Conservation (phyloP, 2,329 filamentous ascomycete genomes). For the Alternaria postmessia region DNA sequence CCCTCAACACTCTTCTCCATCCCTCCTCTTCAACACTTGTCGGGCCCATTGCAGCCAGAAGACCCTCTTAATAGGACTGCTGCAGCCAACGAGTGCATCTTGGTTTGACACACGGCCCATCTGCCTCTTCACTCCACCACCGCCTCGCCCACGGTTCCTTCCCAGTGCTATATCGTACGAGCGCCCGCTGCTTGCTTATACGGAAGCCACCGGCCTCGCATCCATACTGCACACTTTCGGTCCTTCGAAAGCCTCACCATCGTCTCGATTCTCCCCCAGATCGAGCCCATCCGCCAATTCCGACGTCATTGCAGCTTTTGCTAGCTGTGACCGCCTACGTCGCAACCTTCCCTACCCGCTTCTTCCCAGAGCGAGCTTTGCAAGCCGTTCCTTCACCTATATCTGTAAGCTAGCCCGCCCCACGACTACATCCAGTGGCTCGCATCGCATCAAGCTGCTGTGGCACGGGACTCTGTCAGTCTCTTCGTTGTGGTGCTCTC, state of each 20-base stretch:
- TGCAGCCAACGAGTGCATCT: constrained; percentile 20
- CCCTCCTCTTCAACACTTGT: constrained; percentile 37
- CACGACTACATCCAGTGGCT: background rate
- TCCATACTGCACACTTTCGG: constrained; percentile 22
- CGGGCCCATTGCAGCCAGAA: constrained; percentile 46
- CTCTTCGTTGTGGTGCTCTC: constrained; percentile 6
- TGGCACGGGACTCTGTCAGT: background rate
- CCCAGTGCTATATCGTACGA: constrained; percentile 23
- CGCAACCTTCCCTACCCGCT: constrained; percentile 10
- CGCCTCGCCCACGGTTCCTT: constrained; percentile 31
- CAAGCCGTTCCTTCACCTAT: constrained; percentile 28
- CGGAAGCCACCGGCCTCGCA: constrained; percentile 43
- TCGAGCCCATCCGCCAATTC: constrained; percentile 25
- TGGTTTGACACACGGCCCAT: constrained; percentile 24
- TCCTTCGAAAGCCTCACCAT: constrained; percentile 24
- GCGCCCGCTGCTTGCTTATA: constrained; percentile 18
- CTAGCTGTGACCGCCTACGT: constrained; percentile 35
- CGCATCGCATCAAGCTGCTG: background rate
- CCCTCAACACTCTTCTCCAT: constrained; percentile 44
- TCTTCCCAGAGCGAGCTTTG: constrained; percentile 24
- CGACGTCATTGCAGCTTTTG: constrained; percentile 48
- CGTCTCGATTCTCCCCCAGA: constrained; percentile 18
- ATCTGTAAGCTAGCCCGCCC: constrained; percentile 22
- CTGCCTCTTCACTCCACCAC: constrained; percentile 24
- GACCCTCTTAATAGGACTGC: constrained; percentile 41